Conservation (phyloP, 352 stramenopile species). For the Pythium folliculosum region DNA sequence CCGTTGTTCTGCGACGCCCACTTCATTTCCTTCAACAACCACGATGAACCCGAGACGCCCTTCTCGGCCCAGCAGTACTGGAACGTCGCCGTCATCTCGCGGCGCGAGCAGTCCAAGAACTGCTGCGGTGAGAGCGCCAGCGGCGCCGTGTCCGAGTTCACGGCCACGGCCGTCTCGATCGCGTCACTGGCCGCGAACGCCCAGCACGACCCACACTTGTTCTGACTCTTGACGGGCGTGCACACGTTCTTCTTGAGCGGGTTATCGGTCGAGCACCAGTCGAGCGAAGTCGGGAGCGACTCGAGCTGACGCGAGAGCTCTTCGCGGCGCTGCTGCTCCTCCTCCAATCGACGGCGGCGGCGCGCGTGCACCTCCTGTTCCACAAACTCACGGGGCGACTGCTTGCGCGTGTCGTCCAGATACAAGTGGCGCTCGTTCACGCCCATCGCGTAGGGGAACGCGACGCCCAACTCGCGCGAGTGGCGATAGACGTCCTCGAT, state of each 20-base stretch:
- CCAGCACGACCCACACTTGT: conserved; percentile 82
- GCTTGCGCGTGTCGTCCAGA: conserved; percentile 37
- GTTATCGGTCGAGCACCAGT: conserved; percentile 83
- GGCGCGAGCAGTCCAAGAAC: conserved; percentile 75
- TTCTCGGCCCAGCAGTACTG: conserved; percentile 72
- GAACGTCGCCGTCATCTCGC: conserved; percentile 68
- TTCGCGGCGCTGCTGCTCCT: conserved; percentile 1
- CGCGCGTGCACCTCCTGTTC: conserved; percentile 53
- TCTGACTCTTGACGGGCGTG: conserved; percentile 75
- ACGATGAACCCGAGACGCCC: conserved; percentile 49
- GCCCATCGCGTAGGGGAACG: conserved; percentile 65
- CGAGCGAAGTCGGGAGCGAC: conserved; percentile 41
- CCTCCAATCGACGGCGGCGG: conserved; percentile 36
- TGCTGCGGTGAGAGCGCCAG: conserved; percentile 77
- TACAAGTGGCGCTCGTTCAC: conserved; percentile 71
- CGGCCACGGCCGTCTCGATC: conserved; percentile 73
- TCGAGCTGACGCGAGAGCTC: conserved; percentile 19
- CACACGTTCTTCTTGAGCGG: conserved; percentile 63
- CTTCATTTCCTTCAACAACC: conserved; percentile 66
- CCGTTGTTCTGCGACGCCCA: conserved; percentile 73
- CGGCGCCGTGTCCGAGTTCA: conserved; percentile 43
- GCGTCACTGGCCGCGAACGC: conserved; percentile 75
- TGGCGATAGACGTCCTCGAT: conserved; percentile 66
- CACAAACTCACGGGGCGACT: conserved; percentile 56
- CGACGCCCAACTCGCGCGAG: conserved; percentile 37